A percentile compares a stretch with the other conserved stretches of the same genome.
phyloP scores from a whole-genome alignment of 441 rosid genomes.

The Bruguiera hainesii region DNA sequence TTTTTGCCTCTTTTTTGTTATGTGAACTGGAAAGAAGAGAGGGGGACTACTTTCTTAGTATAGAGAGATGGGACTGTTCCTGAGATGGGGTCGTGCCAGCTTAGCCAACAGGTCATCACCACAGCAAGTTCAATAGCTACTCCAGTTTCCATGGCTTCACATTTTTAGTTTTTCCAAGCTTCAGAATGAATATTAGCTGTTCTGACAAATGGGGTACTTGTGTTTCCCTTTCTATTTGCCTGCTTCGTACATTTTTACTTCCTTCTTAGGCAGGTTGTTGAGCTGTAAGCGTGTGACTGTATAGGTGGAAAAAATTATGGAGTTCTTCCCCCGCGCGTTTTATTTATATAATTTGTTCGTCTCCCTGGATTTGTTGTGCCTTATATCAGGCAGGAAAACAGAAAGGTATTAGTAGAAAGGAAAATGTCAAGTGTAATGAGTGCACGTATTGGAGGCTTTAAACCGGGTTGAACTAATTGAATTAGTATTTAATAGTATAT shows the following conservation, averaged over 20 bases:
- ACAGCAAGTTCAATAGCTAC: constrained; percentile 21
- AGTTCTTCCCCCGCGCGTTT: constrained; percentile 1
- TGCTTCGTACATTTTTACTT: constrained; percentile 10
- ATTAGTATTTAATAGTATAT: constrained; percentile 1
- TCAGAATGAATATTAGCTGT: constrained; percentile 17
- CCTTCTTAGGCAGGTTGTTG: constrained; percentile 13
- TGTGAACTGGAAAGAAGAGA: constrained; percentile 48
- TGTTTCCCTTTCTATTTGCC: constrained; percentile 8
- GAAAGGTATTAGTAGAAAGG: constrained; percentile 12
- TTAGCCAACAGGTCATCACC: constrained; percentile 32
- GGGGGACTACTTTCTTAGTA: constrained; percentile 22
- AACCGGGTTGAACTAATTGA: constrained; percentile 6
- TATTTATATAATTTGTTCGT: constrained; percentile 28
- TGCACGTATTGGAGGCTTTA: neutral
- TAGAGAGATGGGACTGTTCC: constrained; percentile 30
- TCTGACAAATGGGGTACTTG: constrained; percentile 15
- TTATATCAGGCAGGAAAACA: constrained; percentile 13
- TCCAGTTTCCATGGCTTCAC: constrained; percentile 23
- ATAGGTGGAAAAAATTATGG: neutral
- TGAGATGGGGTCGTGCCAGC: constrained; percentile 55
- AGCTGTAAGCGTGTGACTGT: constrained; percentile 13
- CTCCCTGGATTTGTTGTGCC: constrained; percentile 24
- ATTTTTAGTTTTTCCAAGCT: constrained; percentile 25
- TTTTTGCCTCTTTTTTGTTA: constrained; percentile 39
- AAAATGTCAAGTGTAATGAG: constrained; percentile 26